Evolutionary conservation across 164 flowering plant species (phyloP).

Genomic region (Stephania japonica): DNA sequence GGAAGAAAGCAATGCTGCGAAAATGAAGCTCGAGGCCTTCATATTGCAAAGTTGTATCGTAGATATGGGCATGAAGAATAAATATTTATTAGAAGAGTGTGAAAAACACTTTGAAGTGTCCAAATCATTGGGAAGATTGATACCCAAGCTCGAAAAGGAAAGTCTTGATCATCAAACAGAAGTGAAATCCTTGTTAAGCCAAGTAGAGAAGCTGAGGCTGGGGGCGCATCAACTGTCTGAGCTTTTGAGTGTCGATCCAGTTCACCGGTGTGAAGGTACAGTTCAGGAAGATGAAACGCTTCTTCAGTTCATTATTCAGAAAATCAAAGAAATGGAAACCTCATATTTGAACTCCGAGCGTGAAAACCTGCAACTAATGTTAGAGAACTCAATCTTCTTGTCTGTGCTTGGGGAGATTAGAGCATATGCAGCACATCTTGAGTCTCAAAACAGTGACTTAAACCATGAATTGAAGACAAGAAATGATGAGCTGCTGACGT

Average conservation of each 20-base stretch:
- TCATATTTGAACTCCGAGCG: slow-evolving; percentile 37
- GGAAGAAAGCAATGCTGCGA: slow-evolving; percentile 55
- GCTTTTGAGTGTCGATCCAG: slow-evolving; percentile 42
- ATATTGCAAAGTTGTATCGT: slow-evolving; percentile 59
- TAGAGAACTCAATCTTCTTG: slow-evolving; percentile 60
- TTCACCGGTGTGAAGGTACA: slow-evolving; percentile 19
- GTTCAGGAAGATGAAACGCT: slow-evolving; percentile 25
- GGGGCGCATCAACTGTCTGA: slow-evolving; percentile 44
- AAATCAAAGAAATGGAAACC: slow-evolving; percentile 36
- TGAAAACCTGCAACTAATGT: slow-evolving; percentile 48
- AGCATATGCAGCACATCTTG: slow-evolving; percentile 34
- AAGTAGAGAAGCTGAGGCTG: slow-evolving; percentile 45
- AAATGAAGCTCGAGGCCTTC: slow-evolving; percentile 65
- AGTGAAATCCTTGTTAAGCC: slow-evolving; percentile 49
- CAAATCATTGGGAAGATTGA: slow-evolving; percentile 43
- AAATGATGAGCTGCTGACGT: slow-evolving; percentile 26
- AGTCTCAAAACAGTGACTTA: slow-evolving; percentile 28
- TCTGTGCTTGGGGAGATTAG: slow-evolving; percentile 50
- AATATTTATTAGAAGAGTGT: slow-evolving; percentile 44
- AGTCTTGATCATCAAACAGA: slow-evolving; percentile 62
- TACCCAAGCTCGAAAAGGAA: slow-evolving; percentile 61
- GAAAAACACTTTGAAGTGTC: slow-evolving; percentile 60
- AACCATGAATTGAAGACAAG: slow-evolving; percentile 29
- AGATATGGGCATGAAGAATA: slow-evolving; percentile 64
- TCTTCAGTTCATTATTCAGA: slow-evolving; percentile 30